phyloP scores from a whole-genome alignment of 2,329 filamentous ascomycete species.

The Nemania diffusa region DNA sequence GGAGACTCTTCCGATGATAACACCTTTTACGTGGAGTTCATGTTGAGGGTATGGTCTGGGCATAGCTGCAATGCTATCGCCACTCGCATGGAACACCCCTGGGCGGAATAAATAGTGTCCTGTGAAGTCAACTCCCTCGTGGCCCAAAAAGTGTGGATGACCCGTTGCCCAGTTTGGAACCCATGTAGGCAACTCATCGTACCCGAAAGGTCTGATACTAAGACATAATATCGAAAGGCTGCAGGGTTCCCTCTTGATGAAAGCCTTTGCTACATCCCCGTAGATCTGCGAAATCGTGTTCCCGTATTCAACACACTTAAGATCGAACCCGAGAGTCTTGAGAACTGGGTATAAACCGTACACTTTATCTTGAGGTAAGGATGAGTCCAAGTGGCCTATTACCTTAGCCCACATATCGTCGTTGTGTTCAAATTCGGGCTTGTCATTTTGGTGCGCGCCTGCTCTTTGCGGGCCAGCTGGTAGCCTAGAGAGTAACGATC shows the following conservation, averaged over 20 bases:
- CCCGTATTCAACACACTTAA: background rate
- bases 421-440: background rate
- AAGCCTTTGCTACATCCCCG: background rate
- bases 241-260: conserved; percentile 6
- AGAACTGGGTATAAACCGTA: conserved; percentile 9
- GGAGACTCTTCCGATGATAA: conserved; percentile 1
- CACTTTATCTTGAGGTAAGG: conserved; percentile 12
- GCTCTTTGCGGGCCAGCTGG: too few species aligned
- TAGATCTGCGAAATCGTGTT: background rate
- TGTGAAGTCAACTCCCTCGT: background rate
- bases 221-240: background rate
- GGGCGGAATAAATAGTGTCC: background rate
- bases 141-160: background rate
- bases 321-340: background rate
- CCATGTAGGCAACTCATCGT: conserved; percentile 3
- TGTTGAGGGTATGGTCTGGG: background rate
- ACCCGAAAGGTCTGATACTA: conserved; percentile 2
- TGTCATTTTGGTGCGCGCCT: background rate
- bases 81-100: background rate
- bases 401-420: background rate
- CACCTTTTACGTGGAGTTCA: conserved; percentile 1
- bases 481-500: background rate
- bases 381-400: conserved; percentile 6
- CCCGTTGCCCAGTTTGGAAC: background rate
- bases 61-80: background rate